Percentiles rank a stretch among this genome's conserved stretches.
phyloP scores from a whole-genome alignment of 2,329 filamentous ascomycete species.

The Fusarium dlaminii region DNA sequence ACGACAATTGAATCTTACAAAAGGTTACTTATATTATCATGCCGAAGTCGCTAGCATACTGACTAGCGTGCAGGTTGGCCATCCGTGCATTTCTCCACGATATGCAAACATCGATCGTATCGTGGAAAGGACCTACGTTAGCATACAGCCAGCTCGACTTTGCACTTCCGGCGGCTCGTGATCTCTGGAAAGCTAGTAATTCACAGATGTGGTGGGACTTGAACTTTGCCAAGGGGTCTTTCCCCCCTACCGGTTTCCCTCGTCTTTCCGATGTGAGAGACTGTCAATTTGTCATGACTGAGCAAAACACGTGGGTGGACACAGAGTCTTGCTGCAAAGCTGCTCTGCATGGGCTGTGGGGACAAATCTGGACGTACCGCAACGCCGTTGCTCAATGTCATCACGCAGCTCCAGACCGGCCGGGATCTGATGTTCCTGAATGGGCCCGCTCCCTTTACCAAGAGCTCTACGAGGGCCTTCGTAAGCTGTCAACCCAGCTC shows the following conservation, averaged over 20 bases:
- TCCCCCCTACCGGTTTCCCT: slow-evolving; percentile 13
- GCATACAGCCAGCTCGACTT: slow-evolving; percentile 39
- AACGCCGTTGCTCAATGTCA: slow-evolving; percentile 26
- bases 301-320: slow-evolving; percentile 31
- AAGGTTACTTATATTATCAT: slow-evolving; percentile 20
- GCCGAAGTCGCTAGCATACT: not conserved
- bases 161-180: slow-evolving; percentile 30
- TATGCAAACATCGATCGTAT: slow-evolving; percentile 34
- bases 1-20: slow-evolving; percentile 34
- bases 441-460: slow-evolving; percentile 37
- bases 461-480: slow-evolving; percentile 33
- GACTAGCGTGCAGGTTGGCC: slow-evolving; percentile 27
- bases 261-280: slow-evolving; percentile 34
- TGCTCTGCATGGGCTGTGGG: slow-evolving; percentile 37
- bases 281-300: slow-evolving; percentile 24
- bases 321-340: slow-evolving; percentile 29
- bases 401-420: slow-evolving; percentile 2
- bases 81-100: slow-evolving; percentile 39
- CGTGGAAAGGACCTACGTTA: slow-evolving; percentile 34
- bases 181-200: slow-evolving; percentile 35
- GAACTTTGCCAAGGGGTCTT: slow-evolving; percentile 17
- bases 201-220: slow-evolving; percentile 36
- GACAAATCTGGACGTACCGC: slow-evolving; percentile 40
- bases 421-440: slow-evolving; percentile 13
- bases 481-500: slow-evolving; percentile 27